phyloP scores from a whole-genome alignment of 805 yeast genomes.

The Myxozyma melibiosi region DNA sequence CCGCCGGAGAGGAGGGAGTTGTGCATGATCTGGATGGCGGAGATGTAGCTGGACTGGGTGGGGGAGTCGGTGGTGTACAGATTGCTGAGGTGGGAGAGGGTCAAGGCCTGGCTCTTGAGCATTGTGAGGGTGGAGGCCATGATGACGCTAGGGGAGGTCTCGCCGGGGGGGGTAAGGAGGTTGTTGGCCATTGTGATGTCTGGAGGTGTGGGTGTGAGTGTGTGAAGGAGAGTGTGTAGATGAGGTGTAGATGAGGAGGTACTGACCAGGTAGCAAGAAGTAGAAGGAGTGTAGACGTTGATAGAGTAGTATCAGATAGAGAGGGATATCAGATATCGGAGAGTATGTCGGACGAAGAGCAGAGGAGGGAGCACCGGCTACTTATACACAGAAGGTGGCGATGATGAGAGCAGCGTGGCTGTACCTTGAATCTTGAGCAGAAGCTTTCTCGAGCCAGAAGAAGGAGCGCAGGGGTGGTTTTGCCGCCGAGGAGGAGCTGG shows the following conservation, averaged over 20 bases:
- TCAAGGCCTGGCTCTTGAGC: slow-evolving; percentile 44
- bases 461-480: no score
- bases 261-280: no score
- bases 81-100: slow-evolving; percentile 41
- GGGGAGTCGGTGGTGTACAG: slow-evolving; percentile 35
- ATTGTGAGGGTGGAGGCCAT: slow-evolving; percentile 46
- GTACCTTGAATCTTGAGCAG: no score
- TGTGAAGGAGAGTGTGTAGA: not conserved
- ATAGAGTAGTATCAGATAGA: no score
- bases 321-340: no score
- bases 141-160: slow-evolving; percentile 55
- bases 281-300: not conserved
- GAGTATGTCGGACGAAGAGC: no score
- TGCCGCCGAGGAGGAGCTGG: no score
- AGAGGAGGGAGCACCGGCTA: no score
- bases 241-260: not conserved
- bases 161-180: slow-evolving; percentile 50
- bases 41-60: slow-evolving; percentile 39
- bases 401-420: no score
- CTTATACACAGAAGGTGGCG: no score
- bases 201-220: not conserved
- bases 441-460: no score
- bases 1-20: slow-evolving; percentile 55
- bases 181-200: not conserved
- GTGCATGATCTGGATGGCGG: slow-evolving; percentile 42